These are phyloP conservation scores for Leucogyrophana mollusca DNA, from an alignment of 768 basidiomycete species.

Conservation along the genomic window DNA sequence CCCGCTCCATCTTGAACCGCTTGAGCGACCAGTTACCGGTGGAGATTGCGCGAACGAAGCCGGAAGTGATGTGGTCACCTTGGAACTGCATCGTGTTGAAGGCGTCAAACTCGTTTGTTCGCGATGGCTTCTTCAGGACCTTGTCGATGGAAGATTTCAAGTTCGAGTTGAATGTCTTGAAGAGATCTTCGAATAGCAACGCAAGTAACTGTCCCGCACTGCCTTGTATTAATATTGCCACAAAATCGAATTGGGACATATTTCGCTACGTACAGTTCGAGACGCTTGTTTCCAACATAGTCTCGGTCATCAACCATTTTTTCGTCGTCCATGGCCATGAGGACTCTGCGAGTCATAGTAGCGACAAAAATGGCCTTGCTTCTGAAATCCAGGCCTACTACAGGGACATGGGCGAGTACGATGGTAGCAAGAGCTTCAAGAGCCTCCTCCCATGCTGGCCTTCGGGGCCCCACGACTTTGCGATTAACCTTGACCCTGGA, in stretches of 20 bases:
- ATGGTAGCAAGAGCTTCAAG: constrained; percentile 96
- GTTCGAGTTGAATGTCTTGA: constrained; percentile 97
- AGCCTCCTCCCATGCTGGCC: constrained; percentile 93
- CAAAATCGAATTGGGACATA: constrained; percentile 7
- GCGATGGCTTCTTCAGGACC: constrained; percentile 92
- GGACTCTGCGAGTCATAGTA: constrained; percentile 93
- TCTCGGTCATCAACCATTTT: constrained; percentile 98
- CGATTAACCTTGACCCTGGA: constrained; percentile 87
- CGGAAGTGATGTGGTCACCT: constrained; percentile 93
- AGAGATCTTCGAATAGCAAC: constrained; percentile 94
- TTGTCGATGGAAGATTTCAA: constrained; percentile 96
- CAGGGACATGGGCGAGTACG: constrained; percentile 94
- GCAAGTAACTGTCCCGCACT: constrained; percentile 96
- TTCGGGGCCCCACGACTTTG: constrained; percentile 73
- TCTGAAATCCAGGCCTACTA: constrained; percentile 83
- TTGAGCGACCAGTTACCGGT: constrained; percentile 99
- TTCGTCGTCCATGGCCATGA: constrained; percentile 96
- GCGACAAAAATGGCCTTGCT: constrained; percentile 96
- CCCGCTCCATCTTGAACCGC: constrained; percentile 99
- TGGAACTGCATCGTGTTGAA: constrained; percentile 94
- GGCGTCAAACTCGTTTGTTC: constrained; percentile 93
- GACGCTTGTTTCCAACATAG: constrained; percentile 98
- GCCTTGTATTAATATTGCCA: constrained; percentile 10
- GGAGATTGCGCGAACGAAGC: constrained; percentile 95
- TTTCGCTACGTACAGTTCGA: constrained; percentile 77